phyloP scores from a whole-genome alignment of 2,329 filamentous ascomycete species.

The Albifimbria verrucaria region DNA sequence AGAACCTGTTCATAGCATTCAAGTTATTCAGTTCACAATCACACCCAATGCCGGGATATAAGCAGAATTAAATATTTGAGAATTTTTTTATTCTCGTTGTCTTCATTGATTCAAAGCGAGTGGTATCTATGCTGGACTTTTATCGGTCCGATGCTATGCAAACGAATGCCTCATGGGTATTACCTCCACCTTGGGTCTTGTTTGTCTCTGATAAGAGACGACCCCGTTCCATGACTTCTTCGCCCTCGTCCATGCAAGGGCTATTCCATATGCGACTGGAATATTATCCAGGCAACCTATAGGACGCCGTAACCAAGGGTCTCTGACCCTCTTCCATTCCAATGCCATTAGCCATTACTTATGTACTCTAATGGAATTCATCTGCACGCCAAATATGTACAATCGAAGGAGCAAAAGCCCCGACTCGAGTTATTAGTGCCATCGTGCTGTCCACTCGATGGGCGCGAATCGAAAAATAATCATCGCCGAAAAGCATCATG shows the following conservation, averaged over 20 bases:
- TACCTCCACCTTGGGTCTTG: not conserved
- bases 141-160: not conserved
- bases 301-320: too few relatives aligned
- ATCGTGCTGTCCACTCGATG: not conserved
- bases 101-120: not conserved
- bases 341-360: not conserved
- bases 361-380: not conserved
- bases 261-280: too few relatives aligned
- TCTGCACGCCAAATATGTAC: not conserved
- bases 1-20: too few relatives aligned
- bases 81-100: not conserved
- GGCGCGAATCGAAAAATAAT: not conserved
- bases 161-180: not conserved
- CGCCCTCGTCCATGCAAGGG: not conserved
- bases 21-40: too few relatives aligned
- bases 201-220: not conserved
- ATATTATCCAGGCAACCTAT: too few relatives aligned
- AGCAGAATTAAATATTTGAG: not conserved
- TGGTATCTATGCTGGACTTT: not conserved
- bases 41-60: not conserved
- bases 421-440: not conserved
- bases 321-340: not conserved
- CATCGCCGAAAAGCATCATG: constrained; percentile 22
- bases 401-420: not conserved
- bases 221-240: not conserved